Percentiles rank a stretch among this genome's conserved stretches.
Evolutionary conservation across 2,329 filamentous ascomycete genomes (phyloP).

Genomic region (Cadophora sp.): DNA sequence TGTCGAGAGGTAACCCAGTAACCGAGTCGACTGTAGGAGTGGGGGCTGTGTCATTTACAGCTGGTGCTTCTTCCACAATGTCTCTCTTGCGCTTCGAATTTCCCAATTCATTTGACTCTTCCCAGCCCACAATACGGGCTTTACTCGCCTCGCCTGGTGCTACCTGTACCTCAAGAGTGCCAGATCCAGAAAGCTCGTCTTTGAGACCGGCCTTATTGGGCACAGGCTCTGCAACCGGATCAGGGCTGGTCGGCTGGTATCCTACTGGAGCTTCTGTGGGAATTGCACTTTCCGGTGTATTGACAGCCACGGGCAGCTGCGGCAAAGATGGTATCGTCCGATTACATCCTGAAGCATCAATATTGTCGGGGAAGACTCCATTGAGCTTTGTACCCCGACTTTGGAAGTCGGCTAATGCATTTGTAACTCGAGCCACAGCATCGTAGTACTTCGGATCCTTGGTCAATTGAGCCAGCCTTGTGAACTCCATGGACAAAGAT

Average conservation of each 20-base stretch:
- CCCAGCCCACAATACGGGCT: conserved; percentile 37
- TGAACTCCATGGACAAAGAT: conserved; percentile 87
- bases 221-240: conserved; percentile 31
- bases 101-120: conserved; percentile 26
- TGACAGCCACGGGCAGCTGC: conserved; percentile 21
- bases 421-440: conserved; percentile 83
- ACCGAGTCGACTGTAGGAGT: conserved; percentile 22
- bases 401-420: conserved; percentile 79
- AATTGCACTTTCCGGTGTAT: conserved; percentile 18
- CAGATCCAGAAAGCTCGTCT: conserved; percentile 17
- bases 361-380: conserved; percentile 78
- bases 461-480: conserved; percentile 84
- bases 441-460: conserved; percentile 86
- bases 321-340: conserved; percentile 28
- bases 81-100: conserved; percentile 32
- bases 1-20: conserved; percentile 31
- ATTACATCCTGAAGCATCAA: conserved; percentile 85
- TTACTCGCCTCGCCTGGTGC: conserved; percentile 38
- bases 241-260: conserved; percentile 38
- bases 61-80: background rate
- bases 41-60: background rate
- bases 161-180: conserved; percentile 41
- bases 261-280: conserved; percentile 39
- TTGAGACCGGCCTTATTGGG: conserved; percentile 32
- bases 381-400: conserved; percentile 70